These are phyloP conservation scores for Capsicum rhomboideum DNA, from an alignment of 257 asterid genomes.

Conservation along the genomic window DNA sequence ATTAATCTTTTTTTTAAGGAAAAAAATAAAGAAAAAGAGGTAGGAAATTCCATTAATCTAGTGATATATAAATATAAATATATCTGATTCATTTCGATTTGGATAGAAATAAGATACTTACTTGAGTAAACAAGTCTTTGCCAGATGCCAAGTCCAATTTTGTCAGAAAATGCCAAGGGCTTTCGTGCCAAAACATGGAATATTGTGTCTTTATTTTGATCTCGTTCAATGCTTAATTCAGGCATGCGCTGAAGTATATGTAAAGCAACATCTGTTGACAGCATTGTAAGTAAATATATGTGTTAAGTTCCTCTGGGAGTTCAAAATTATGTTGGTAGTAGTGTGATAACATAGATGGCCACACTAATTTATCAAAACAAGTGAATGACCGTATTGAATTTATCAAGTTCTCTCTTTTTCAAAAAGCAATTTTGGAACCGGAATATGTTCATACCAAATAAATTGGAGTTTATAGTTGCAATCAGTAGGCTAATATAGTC, in stretches of 20 bases:
- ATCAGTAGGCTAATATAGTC: conserved; percentile 20
- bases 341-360: neutral
- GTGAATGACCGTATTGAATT: neutral
- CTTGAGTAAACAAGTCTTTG: conserved; percentile 13
- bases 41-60: neutral
- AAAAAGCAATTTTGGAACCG: neutral
- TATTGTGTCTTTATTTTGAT: conserved; percentile 25
- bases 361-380: neutral
- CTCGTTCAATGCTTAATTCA: conserved; percentile 19
- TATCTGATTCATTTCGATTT: neutral
- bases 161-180: conserved; percentile 19
- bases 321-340: neutral
- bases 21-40: neutral
- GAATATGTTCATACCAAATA: conserved; percentile 17
- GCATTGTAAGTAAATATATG: neutral
- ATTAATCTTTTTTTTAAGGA: neutral
- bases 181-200: conserved; percentile 27
- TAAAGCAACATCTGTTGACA: conserved; percentile 22
- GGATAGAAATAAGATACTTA: conserved; percentile 3
- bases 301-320: neutral
- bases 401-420: neutral
- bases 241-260: conserved; percentile 19
- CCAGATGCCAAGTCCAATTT: conserved; percentile 14
- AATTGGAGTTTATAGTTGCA: conserved; percentile 22
- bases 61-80: neutral